Evolutionary conservation across 371 early-diverging fungal genomes (phyloP).

Genomic region (Mucor velutinosus): DNA sequence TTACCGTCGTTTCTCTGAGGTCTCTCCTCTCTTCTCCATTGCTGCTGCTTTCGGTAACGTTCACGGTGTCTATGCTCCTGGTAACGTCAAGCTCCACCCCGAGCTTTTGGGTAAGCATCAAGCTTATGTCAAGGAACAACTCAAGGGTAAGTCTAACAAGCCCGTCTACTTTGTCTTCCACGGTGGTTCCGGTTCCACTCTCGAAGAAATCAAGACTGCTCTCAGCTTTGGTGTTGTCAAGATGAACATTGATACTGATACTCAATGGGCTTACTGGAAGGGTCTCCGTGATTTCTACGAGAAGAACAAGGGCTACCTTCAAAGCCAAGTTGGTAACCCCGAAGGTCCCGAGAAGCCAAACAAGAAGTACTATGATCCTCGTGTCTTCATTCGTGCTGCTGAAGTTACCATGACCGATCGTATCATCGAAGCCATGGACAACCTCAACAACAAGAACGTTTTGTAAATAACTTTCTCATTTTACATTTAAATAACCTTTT

Average conservation of each 20-base stretch:
- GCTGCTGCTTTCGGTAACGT: constrained; percentile 92
- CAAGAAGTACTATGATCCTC: constrained; percentile 95
- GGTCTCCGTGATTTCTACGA: constrained; percentile 78
- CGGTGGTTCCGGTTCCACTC: constrained; percentile 91
- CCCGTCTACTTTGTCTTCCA: constrained; percentile 94
- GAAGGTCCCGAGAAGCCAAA: constrained; percentile 90
- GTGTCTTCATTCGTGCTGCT: constrained; percentile 85
- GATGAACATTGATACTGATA: constrained; percentile 90
- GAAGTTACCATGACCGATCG: constrained; percentile 84
- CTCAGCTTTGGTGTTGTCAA: constrained; percentile 85
- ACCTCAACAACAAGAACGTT: constrained; percentile 74
- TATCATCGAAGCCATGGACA: constrained; percentile 75
- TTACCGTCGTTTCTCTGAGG: constrained; percentile 76
- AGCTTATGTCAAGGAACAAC: constrained; percentile 74
- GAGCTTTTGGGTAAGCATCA: constrained; percentile 89
- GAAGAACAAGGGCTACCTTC: constrained; percentile 75
- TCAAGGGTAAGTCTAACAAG: constrained; percentile 56
- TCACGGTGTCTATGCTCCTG: constrained; percentile 92
- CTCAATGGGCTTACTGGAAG: constrained; percentile 82
- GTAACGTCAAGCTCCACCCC: constrained; percentile 89
- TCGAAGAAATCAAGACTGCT: constrained; percentile 80
- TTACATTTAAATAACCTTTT: constrained; percentile 6
- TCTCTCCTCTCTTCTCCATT: constrained; percentile 85
- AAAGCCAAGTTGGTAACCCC: constrained; percentile 91
- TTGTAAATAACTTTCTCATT: constrained; percentile 55